Evolutionary conservation across 352 stramenopile genomes (phyloP).

Genomic region (Phytophthora sansomeana): DNA sequence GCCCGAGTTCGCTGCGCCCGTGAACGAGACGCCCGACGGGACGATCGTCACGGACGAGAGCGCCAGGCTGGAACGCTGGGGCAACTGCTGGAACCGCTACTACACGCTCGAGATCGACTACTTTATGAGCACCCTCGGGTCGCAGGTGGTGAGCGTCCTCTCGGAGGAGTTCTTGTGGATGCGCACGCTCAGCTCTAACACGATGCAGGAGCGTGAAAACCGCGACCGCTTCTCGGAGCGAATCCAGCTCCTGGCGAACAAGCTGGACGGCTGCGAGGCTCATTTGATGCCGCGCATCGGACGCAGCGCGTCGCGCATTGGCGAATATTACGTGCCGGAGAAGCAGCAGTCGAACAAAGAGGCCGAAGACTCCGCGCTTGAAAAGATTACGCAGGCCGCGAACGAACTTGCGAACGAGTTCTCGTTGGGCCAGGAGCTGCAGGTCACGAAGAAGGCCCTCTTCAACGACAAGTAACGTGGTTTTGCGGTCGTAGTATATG

Average conservation of each 20-base stretch:
- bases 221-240: conserved; percentile 91
- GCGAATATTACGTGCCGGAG: conserved; percentile 89
- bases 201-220: conserved; percentile 91
- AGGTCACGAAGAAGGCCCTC: conserved; percentile 84
- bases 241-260: conserved; percentile 87
- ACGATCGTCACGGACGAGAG: conserved; percentile 94
- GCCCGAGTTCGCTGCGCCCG: conserved; percentile 93
- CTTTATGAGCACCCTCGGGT: conserved; percentile 95
- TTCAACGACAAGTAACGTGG: conserved; percentile 85
- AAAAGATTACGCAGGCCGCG: conserved; percentile 88
- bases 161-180: conserved; percentile 95
- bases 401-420: conserved; percentile 90
- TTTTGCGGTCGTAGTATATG: conserved; percentile 9
- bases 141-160: conserved; percentile 93
- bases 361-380: conserved; percentile 78
- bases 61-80: conserved; percentile 95
- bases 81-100: conserved; percentile 94
- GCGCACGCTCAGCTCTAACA: conserved; percentile 90
- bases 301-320: conserved; percentile 71
- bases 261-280: conserved; percentile 81
- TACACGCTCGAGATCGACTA: conserved; percentile 92
- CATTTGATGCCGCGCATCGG: conserved; percentile 61
- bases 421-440: conserved; percentile 79
- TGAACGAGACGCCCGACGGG: conserved; percentile 97
- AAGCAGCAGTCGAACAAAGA: conserved; percentile 75